Base-by-base conservation (phyloP, 2,329 filamentous ascomycete genomes). In the Mycogone perniciosa region DNA sequence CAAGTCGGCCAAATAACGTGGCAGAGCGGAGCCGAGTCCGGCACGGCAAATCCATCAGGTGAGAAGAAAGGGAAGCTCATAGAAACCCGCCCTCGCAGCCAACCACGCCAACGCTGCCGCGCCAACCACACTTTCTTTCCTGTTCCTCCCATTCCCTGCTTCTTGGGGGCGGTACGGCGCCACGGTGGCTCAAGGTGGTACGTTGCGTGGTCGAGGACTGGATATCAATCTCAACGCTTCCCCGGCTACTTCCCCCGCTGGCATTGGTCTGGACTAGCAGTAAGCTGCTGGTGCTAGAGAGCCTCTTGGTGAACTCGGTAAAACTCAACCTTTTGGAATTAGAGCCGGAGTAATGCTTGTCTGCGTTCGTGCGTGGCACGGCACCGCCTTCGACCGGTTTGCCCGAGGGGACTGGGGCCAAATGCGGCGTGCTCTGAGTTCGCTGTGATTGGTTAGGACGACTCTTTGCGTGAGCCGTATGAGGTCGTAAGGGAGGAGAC, bases 211-310 rank as follows among this genome's bases (percentile, higher is more conserved):
- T 62, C 58, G 70, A 60, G 56, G 65, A 59, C 53, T 71, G 69
- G 54, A 58, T 31, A 45, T 77, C 73, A 52, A 67, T 58, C 53
- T 78, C 76, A 59, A 67, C 71, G 62, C 74, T 76, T 50, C 69
- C 67, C 48, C 72, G 67, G 62, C 72, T 76, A 67, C 75, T 79
- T 55, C 67, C 66, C 52, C 66, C 67, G 59, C 72, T 74, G 53
- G 71, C 69, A 61, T 81, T 81, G 54, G 77, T 77, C 67, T 82
- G 78, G 50, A 81, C 72, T 42, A 83, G 70, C 48, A 84, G 69
- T 60, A 82, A 66, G 63, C 76, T 82, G 61, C 77, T 82, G 46
- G 79, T 82, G 62, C 76, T 82, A 58, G 79, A 83, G 48, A 84
- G 64, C 54, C 79, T 71, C 62, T 79, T 80, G 43, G 79, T 77